phyloP scores from a whole-genome alignment of 352 stramenopile species.

The Pythium guiyangense region DNA sequence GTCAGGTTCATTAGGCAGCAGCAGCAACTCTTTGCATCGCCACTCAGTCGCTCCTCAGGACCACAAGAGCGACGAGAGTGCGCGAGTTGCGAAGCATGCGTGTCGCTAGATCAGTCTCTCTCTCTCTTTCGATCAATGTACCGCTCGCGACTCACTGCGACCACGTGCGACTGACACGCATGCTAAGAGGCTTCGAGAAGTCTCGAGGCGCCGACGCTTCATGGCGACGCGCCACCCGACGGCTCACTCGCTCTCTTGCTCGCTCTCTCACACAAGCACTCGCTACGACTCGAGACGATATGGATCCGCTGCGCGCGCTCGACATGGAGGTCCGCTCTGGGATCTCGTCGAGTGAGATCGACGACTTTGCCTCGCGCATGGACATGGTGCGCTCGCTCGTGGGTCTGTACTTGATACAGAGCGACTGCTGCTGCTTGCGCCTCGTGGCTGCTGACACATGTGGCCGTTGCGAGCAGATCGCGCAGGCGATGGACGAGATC shows the following conservation, averaged over 20 bases:
- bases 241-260: neutral
- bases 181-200: too few relatives aligned
- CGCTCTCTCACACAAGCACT: neutral
- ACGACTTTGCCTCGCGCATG: slow-evolving; percentile 67
- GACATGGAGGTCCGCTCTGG: slow-evolving; percentile 71
- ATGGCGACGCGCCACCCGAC: neutral
- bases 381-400: slow-evolving; percentile 40
- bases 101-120: too few relatives aligned
- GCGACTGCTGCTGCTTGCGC: neutral
- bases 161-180: too few relatives aligned
- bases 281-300: slow-evolving; percentile 21
- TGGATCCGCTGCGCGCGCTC: slow-evolving; percentile 56
- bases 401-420: neutral
- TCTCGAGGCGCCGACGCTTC: neutral
- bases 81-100: too few relatives aligned
- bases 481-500: slow-evolving; percentile 73
- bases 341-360: slow-evolving; percentile 58
- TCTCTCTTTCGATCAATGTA: too few relatives aligned
- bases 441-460: too few relatives aligned
- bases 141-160: too few relatives aligned
- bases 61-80: too few relatives aligned
- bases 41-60: too few relatives aligned
- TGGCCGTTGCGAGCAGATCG: slow-evolving; percentile 27
- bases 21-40: neutral
- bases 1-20: too few relatives aligned